phyloP scores from a whole-genome alignment of 1,139 yeast species.

The Scheffersomyces segobiensis region DNA sequence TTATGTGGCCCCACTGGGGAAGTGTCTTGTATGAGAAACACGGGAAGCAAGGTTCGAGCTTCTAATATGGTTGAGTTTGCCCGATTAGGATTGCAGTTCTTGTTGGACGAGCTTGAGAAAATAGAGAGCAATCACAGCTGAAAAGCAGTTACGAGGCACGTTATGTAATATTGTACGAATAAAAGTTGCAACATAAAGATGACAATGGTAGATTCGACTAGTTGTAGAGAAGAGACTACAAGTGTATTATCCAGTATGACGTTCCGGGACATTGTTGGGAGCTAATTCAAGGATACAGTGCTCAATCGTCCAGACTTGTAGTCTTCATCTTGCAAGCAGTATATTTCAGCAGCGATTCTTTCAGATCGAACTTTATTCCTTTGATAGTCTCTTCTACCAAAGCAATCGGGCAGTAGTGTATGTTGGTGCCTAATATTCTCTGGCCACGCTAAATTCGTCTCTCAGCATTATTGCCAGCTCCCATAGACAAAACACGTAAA shows the following conservation, averaged over 20 bases:
- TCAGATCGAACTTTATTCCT: neutral
- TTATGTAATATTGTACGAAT: neutral
- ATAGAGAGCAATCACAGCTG: neutral
- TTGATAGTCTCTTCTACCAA: neutral
- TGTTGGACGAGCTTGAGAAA: slow-evolving; percentile 41
- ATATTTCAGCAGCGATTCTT: neutral
- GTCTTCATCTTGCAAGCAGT: neutral
- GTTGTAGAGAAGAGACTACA: neutral
- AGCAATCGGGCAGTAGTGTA: neutral
- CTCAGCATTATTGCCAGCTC: neutral
- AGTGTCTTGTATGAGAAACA: slow-evolving; percentile 46
- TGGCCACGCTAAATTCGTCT: neutral
- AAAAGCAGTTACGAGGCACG: neutral
- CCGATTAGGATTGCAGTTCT: slow-evolving; percentile 58
- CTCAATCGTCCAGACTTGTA: neutral
- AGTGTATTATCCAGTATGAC: neutral
- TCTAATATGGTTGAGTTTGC: slow-evolving; percentile 78
- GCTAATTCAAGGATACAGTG: neutral
- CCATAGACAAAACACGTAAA: neutral
- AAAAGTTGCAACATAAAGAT: neutral
- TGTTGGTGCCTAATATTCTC: neutral
- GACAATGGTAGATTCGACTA: neutral
- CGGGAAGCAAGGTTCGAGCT: slow-evolving; percentile 53
- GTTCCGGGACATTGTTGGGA: neutral
- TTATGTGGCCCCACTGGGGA: slow-evolving; percentile 68